A percentile compares a stretch with the other conserved stretches of the same genome.
Evolutionary conservation across 495 filamentous ascomycete genomes (phyloP).

Genomic region (Saxophila tyrrhenica): DNA sequence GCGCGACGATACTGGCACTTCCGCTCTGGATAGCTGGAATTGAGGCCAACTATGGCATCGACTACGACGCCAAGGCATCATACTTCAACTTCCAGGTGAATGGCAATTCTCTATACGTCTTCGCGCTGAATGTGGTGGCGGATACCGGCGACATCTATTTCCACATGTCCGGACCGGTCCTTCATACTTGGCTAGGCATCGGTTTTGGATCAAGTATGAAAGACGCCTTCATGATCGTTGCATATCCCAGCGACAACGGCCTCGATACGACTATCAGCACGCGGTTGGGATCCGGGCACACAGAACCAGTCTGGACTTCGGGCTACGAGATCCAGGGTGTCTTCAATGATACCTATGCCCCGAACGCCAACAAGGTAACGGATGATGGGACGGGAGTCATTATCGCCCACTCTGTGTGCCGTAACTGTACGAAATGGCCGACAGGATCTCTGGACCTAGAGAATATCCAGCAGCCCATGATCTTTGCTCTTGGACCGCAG

Average conservation of each 20-base stretch:
- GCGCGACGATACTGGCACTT: not conserved
- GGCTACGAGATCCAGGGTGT: constrained; percentile 1
- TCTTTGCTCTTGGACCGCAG: constrained; percentile 43
- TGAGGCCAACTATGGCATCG: constrained; percentile 1
- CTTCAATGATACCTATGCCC: constrained; percentile 12
- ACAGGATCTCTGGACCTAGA: constrained; percentile 31
- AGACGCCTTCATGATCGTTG: constrained; percentile 40
- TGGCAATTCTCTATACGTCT: not conserved
- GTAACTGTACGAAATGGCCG: constrained; percentile 40
- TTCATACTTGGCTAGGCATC: constrained; percentile 38
- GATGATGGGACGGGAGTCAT: constrained; percentile 19
- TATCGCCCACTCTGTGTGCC: constrained; percentile 36
- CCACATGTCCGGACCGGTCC: constrained; percentile 34
- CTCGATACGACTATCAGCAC: constrained; percentile 6
- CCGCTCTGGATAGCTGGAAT: not conserved
- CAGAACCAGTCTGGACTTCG: constrained; percentile 3
- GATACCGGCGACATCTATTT: constrained; percentile 33
- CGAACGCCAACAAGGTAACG: constrained; percentile 6
- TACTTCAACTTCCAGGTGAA: constrained; percentile 10
- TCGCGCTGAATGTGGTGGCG: constrained; percentile 7
- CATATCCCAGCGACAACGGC: constrained; percentile 35
- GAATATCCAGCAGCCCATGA: constrained; percentile 35
- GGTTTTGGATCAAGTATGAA: constrained; percentile 45
- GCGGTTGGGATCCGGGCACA: constrained; percentile 1
- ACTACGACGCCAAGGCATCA: constrained; percentile 3